phyloP scores from a whole-genome alignment of 306 rosid genomes.

The Rosa multiflora region DNA sequence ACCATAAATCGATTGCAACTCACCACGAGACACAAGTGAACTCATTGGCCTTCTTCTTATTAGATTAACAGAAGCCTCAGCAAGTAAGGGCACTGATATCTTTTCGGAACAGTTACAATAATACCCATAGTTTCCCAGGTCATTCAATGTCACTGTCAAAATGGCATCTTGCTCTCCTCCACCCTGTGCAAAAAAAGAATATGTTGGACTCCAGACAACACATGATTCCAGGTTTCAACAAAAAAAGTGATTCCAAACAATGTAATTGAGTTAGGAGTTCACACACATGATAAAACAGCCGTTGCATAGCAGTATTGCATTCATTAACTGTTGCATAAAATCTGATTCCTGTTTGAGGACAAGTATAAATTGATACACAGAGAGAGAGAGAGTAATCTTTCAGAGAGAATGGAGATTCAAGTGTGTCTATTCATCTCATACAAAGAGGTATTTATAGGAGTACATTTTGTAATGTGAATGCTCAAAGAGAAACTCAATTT shows the following conservation, averaged over 20 bases:
- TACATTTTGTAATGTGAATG: no score
- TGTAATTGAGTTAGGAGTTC: neutral
- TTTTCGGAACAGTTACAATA: conserved; percentile 60
- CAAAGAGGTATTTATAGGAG: no score
- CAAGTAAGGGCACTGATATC: conserved; percentile 56
- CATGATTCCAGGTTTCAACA: neutral
- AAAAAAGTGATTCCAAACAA: neutral
- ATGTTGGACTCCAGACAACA: neutral
- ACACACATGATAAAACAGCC: conserved; percentile 54
- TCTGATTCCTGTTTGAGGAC: conserved; percentile 73
- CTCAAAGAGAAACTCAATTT: no score
- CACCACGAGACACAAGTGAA: conserved; percentile 65
- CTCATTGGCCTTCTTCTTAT: conserved; percentile 69
- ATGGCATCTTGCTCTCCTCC: conserved; percentile 64
- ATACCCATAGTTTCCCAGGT: conserved; percentile 85
- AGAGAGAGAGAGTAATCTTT: no score
- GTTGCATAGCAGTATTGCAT: conserved; percentile 67
- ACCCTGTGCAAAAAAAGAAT: conserved; percentile 42
- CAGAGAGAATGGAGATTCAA: no score
- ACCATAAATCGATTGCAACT: conserved; percentile 12
- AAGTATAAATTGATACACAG: no score
- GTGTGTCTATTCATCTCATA: no score
- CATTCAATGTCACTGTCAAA: conserved; percentile 68
- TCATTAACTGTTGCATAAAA: conserved; percentile 66
- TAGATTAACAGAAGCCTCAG: conserved; percentile 61